Conservation (phyloP, 169 alveolate species). For the Cardiosporidium cionae region DNA sequence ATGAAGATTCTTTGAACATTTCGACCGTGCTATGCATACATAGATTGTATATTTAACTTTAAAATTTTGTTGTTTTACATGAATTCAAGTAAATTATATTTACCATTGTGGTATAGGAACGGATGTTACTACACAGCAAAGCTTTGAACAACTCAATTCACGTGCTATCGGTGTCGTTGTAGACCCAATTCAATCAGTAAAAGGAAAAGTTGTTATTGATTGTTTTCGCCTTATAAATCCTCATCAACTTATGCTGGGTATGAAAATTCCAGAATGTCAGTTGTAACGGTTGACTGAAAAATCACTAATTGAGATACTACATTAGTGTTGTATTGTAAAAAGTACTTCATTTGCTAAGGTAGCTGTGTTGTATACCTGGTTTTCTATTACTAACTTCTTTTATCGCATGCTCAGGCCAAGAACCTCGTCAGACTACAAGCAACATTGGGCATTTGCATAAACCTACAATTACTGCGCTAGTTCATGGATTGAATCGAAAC, state of each 20-base stretch:
- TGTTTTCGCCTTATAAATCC: constrained; percentile 96
- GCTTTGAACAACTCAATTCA: constrained; percentile 94
- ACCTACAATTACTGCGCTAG: constrained; percentile 74
- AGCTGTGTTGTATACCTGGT: no score
- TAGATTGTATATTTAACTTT: no score
- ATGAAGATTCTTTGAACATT: no score
- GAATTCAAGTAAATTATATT: no score
- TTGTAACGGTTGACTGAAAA: no score
- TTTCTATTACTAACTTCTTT: no score
- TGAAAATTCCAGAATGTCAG: no score
- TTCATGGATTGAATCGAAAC: constrained; percentile 90
- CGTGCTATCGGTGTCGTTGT: constrained; percentile 99
- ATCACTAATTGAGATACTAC: no score
- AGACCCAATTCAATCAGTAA: constrained; percentile 98
- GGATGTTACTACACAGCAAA: constrained; percentile 95
- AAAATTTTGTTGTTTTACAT: no score
- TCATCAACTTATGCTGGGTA: constrained; percentile 77
- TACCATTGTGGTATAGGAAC: constrained; percentile 82
- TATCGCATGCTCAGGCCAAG: constrained; percentile 80
- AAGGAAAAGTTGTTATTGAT: constrained; percentile 96
- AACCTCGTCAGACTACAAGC: constrained; percentile 98
- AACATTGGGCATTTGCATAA: constrained; percentile 77
- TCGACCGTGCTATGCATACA: no score
- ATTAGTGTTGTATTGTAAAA: no score
- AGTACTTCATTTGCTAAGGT: no score